A percentile compares a stretch with the other conserved stretches of the same genome.
phyloP scores from a whole-genome alignment of 306 rosid species.

The Quillaja saponaria region DNA sequence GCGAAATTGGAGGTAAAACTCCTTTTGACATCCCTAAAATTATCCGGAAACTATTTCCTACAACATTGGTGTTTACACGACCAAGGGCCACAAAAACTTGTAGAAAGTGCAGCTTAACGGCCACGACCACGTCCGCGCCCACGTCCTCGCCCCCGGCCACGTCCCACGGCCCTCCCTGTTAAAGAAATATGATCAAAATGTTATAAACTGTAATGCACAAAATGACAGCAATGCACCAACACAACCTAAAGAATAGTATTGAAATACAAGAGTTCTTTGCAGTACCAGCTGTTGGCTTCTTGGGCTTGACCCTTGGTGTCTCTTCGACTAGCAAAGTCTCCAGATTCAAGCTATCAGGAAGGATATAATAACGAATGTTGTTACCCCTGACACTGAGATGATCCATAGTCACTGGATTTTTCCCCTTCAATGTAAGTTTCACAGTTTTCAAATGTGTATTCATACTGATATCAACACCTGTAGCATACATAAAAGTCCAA shows the following conservation, averaged over 20 bases:
- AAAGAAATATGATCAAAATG: conserved; percentile 22
- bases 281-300: conserved; percentile 93
- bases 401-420: conserved; percentile 89
- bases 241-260: neutral
- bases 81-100: conserved; percentile 40
- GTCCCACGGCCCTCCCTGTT: conserved; percentile 79
- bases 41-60: conserved; percentile 37
- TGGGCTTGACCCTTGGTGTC: conserved; percentile 90
- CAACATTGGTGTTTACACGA: conserved; percentile 48
- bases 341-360: conserved; percentile 74
- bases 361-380: conserved; percentile 82
- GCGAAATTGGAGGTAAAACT: conserved; percentile 27
- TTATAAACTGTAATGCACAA: conserved; percentile 2
- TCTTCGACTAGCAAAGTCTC: conserved; percentile 78
- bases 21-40: conserved; percentile 35
- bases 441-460: conserved; percentile 93
- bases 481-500: conserved; percentile 23
- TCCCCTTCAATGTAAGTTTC: conserved; percentile 86
- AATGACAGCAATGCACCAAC: neutral
- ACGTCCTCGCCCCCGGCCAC: conserved; percentile 83
- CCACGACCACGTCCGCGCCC: conserved; percentile 90
- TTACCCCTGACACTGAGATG: conserved; percentile 97
- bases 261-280: conserved; percentile 3
- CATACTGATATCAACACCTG: conserved; percentile 88
- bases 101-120: conserved; percentile 39